Percentiles rank a stretch among this genome's conserved stretches.
Evolutionary conservation across 2,329 filamentous ascomycete species (phyloP).

Genomic region (Pyricularia grisea): DNA sequence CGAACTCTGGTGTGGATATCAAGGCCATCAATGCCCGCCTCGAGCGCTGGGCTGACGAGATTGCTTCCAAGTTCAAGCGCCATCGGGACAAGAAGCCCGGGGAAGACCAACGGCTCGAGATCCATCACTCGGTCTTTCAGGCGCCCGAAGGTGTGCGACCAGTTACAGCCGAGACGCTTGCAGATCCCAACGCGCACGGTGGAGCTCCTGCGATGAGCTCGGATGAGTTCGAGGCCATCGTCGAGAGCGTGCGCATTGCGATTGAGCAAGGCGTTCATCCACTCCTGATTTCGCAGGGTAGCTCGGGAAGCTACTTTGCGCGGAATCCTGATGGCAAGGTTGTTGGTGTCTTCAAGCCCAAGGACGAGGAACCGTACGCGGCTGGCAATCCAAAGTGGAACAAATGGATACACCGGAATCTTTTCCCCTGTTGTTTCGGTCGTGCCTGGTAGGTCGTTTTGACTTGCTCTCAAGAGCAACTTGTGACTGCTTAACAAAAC

Average conservation of each 20-base stretch:
- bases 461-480: neutral
- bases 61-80: slow-evolving; percentile 93
- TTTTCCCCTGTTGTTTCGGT: slow-evolving; percentile 96
- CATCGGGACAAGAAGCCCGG: slow-evolving; percentile 59
- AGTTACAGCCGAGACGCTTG: slow-evolving; percentile 64
- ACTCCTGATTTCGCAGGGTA: slow-evolving; percentile 92
- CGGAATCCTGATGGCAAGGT: slow-evolving; percentile 86
- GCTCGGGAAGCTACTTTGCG: slow-evolving; percentile 96
- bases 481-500: neutral
- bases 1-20: slow-evolving; percentile 88
- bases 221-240: slow-evolving; percentile 74
- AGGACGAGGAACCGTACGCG: slow-evolving; percentile 97
- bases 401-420: slow-evolving; percentile 96
- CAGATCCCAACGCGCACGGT: slow-evolving; percentile 23
- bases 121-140: slow-evolving; percentile 95
- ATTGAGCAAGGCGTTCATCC: slow-evolving; percentile 90
- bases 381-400: slow-evolving; percentile 98
- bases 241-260: slow-evolving; percentile 81
- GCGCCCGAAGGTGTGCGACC: slow-evolving; percentile 81
- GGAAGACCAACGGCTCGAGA: slow-evolving; percentile 84
- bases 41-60: slow-evolving; percentile 96
- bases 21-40: slow-evolving; percentile 96
- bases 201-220: slow-evolving; percentile 49
- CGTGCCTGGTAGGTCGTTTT: slow-evolving; percentile 58
- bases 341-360: slow-evolving; percentile 96